phyloP scores from a whole-genome alignment of 1,284 basidiomycete genomes.

The Apiotrichum brassicae region DNA sequence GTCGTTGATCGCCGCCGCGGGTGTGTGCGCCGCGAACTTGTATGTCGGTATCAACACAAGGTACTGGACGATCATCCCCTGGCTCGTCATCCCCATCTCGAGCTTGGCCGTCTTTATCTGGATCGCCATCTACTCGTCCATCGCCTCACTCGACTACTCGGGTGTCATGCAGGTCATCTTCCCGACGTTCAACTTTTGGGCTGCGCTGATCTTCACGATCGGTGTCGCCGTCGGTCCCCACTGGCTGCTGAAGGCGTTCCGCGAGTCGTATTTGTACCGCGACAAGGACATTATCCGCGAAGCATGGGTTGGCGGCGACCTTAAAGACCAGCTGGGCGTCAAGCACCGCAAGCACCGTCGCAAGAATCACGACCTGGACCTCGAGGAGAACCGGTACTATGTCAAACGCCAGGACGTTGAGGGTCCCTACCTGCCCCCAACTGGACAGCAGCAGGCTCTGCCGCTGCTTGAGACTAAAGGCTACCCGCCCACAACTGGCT shows the following conservation, averaged over 20 bases:
- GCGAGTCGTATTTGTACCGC: constrained; percentile 31
- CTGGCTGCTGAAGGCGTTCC: constrained; percentile 25
- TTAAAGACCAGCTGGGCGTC: constrained; percentile 76
- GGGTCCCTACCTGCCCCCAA: not conserved
- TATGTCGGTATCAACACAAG: constrained; percentile 82
- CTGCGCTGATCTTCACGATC: constrained; percentile 62
- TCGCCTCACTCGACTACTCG: constrained; percentile 62
- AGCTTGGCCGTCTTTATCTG: constrained; percentile 72
- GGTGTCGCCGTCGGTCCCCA: constrained; percentile 61
- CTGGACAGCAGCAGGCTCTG: not conserved
- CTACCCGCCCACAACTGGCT: not conserved
- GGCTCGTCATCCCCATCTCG: constrained; percentile 70
- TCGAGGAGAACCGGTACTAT: constrained; percentile 1
- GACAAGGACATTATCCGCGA: constrained; percentile 74
- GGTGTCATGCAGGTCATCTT: constrained; percentile 69
- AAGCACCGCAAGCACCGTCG: constrained; percentile 26
- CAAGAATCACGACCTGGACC: constrained; percentile 1
- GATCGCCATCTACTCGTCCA: constrained; percentile 78
- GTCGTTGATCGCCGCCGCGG: constrained; percentile 81
- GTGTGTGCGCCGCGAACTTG: constrained; percentile 78
- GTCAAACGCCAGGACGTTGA: not conserved
- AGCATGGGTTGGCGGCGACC: constrained; percentile 73
- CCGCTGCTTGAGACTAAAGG: not conserved
- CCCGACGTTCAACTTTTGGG: constrained; percentile 74
- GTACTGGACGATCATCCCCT: constrained; percentile 86